Base-by-base conservation (phyloP, 2,329 filamentous ascomycete species). In the Diaporthe longicolla region DNA sequence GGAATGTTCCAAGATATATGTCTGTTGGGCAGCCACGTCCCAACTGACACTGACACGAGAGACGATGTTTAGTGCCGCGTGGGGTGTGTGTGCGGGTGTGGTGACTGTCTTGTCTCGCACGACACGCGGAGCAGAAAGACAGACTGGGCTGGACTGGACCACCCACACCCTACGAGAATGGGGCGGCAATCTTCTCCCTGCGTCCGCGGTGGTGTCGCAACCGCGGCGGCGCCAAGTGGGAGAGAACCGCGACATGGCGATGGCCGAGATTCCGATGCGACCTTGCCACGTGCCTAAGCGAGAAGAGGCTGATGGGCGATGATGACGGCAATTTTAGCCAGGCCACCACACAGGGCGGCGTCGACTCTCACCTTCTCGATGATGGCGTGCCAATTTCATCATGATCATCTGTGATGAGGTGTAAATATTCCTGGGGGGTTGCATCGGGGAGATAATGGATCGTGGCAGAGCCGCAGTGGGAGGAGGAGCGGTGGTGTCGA, bases 251-350 rank as follows among this genome's bases (percentile, higher is more conserved):
- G 52, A 57, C 68, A 57, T 29, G 48, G 43, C 63, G 35, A 40
- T 74, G 72, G 61, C 68, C 71, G 59, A 75, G 45, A 71, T 75
- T 73, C 48, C 45, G 74, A 75, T 73, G 68, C 55, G 66, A 73
- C 68, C 43, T 69, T 68, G 66, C 74, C 74, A 75, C 71, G 71
- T 75, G 74, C 74, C 45, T 68, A 75, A 75, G 74, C 74, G 74
- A 75, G 73, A 73, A 52, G 74, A 71, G 68, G 71, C 59, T 65
- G 71, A 61, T 17, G 17, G 59, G 55, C 55, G 66, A 43, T 71
- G 68, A 59, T 48, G 57, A 50, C 13, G 37, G 59, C 13, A 61
- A 37, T 59, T 59, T 59, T 59, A 50, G 32, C 45, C 40, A 50
- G 45, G 7, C 29, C 29, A 32, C 29, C 29, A 32, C 1, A 32